phyloP scores from a whole-genome alignment of 139 green algal species.

The Chlorella sp. region DNA sequence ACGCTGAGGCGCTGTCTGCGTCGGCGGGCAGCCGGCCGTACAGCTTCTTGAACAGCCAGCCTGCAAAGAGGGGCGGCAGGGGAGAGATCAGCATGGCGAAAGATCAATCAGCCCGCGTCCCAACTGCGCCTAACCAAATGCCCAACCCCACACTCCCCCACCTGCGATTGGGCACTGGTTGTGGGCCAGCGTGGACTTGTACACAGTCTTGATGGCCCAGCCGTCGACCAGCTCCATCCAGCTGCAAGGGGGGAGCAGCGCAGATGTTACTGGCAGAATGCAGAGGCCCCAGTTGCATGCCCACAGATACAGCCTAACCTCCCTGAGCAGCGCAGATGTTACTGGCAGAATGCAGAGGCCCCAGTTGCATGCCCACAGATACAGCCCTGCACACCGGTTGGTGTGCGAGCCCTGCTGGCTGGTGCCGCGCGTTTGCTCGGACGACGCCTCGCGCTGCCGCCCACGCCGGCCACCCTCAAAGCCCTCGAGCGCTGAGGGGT shows the following conservation, averaged over 20 bases:
- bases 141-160: neutral
- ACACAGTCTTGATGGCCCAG: constrained; percentile 46
- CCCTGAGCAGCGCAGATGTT: too few species aligned
- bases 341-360: too few species aligned
- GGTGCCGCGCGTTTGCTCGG: neutral
- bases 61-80: neutral
- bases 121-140: too few species aligned
- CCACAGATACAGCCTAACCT: too few species aligned
- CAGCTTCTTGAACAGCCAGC: constrained; percentile 47
- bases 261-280: too few species aligned
- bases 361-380: too few species aligned
- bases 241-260: too few species aligned
- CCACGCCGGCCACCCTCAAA: neutral
- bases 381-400: too few species aligned
- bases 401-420: constrained; percentile 34
- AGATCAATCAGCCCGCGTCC: neutral
- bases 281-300: too few species aligned
- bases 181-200: constrained; percentile 47
- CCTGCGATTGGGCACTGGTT: constrained; percentile 48
- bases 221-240: constrained; percentile 45
- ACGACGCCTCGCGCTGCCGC: neutral
- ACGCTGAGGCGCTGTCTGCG: constrained; percentile 8
- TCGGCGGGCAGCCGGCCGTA: constrained; percentile 36
- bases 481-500: neutral
- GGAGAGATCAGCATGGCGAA: too few species aligned